phyloP scores from a whole-genome alignment of 805 yeast species.

The Cephaloascus fragrans region DNA sequence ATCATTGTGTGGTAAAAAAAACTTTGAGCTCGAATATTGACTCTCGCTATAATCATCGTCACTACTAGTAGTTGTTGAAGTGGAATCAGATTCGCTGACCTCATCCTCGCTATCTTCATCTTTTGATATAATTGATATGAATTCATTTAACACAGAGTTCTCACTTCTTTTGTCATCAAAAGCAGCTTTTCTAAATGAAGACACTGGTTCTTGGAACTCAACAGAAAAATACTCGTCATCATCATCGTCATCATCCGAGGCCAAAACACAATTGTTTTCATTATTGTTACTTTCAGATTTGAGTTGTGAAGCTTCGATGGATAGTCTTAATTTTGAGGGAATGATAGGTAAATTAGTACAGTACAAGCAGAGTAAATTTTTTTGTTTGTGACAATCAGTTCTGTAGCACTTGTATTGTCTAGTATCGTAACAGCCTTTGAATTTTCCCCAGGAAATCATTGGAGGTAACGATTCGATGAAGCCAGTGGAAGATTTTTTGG shows the following conservation, averaged over 20 bases:
- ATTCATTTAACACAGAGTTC: not conserved
- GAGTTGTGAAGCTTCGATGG: not conserved
- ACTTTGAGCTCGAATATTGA: too few species aligned
- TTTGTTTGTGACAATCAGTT: conserved; percentile 5
- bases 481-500: not conserved
- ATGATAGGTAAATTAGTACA: conserved; percentile 6
- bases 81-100: too few species aligned
- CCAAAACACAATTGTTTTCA: not conserved
- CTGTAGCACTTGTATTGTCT: conserved; percentile 11
- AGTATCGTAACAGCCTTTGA: conserved; percentile 12
- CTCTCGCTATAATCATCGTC: too few species aligned
- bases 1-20: too few species aligned
- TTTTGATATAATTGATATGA: too few species aligned
- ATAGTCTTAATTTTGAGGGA: conserved; percentile 4
- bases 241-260: not conserved
- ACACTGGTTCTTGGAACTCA: not conserved
- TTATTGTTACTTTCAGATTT: too few species aligned
- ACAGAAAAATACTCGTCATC: not conserved
- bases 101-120: too few species aligned
- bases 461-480: conserved; percentile 1
- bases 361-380: conserved; percentile 3
- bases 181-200: not conserved
- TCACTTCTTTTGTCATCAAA: not conserved
- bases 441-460: conserved; percentile 9
- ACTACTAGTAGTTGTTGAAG: too few species aligned